A percentile compares a stretch with the other conserved stretches of the same genome.
Evolutionary conservation across 257 asterid genomes (phyloP).

Genomic region (Solanum raphanifolium): DNA sequence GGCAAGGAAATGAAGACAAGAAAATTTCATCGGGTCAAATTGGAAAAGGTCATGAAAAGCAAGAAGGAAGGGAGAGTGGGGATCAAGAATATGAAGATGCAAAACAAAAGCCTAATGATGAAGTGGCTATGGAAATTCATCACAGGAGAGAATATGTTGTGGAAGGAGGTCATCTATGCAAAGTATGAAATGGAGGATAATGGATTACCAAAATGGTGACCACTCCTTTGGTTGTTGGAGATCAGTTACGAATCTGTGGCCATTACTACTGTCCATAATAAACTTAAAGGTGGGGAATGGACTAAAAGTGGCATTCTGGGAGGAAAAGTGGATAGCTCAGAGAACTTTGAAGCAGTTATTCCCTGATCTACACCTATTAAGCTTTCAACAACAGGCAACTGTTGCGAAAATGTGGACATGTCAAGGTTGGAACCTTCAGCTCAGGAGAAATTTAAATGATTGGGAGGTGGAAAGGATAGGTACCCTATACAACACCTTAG

Average conservation of each 20-base stretch:
- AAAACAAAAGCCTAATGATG: not conserved
- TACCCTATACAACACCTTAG: not conserved
- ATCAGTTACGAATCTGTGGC: not conserved
- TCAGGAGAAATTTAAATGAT: not conserved
- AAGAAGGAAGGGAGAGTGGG: not conserved
- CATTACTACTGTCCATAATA: not conserved
- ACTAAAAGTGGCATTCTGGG: not conserved
- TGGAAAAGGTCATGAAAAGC: not conserved
- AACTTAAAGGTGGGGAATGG: not conserved
- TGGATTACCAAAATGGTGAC: not conserved
- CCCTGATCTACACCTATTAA: not conserved
- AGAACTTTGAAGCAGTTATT: not conserved
- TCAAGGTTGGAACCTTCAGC: not conserved
- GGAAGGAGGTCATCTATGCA: not conserved
- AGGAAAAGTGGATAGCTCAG: not conserved
- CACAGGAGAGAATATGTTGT: not conserved
- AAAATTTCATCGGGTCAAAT: not conserved
- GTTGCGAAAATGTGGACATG: not conserved
- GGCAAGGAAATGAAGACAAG: not conserved
- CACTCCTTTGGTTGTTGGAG: not conserved
- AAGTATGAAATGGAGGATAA: not conserved
- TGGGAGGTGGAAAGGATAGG: not conserved
- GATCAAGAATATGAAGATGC: not conserved
- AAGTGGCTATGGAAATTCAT: not conserved
- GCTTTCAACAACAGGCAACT: not conserved